These are phyloP conservation scores for Solanum raphanifolium DNA, from an alignment of 257 asterid species.

Conservation along the genomic window DNA sequence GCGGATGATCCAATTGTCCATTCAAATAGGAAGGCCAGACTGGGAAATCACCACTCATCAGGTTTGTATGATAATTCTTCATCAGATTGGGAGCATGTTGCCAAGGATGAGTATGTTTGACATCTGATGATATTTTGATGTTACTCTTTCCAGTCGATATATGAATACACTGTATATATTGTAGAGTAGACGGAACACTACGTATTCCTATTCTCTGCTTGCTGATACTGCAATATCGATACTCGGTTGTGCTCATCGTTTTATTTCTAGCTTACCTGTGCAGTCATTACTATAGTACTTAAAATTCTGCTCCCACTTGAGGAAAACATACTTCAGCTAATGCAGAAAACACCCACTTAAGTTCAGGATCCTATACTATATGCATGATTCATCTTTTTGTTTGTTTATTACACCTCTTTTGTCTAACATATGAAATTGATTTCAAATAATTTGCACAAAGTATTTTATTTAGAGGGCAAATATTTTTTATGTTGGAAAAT, in stretches of 20 bases:
- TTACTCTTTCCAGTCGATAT: not conserved
- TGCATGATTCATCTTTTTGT: not conserved
- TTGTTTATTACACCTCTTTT: not conserved
- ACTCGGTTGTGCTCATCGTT: not conserved
- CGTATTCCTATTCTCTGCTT: not conserved
- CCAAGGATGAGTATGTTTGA: conserved; percentile 56
- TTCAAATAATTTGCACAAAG: not conserved
- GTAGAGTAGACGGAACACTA: not conserved
- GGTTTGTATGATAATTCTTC: conserved; percentile 47
- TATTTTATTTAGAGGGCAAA: not conserved
- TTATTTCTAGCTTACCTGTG: not conserved
- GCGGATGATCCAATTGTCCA: conserved; percentile 21
- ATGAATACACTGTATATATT: conserved; percentile 3
- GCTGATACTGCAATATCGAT: not conserved
- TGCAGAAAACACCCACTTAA: not conserved
- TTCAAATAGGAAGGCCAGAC: conserved; percentile 11
- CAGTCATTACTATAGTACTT: not conserved
- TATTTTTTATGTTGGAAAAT: not conserved
- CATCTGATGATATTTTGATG: not conserved
- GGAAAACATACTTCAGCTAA: not conserved
- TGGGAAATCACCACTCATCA: conserved; percentile 8
- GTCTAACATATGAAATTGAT: not conserved
- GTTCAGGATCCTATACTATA: not conserved
- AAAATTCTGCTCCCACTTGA: not conserved
- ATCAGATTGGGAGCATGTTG: conserved; percentile 90